Percentiles rank a stretch among this genome's conserved stretches.
Evolutionary conservation across 2,329 filamentous ascomycete genomes (phyloP).

Genomic region (Trichoderma sp.): DNA sequence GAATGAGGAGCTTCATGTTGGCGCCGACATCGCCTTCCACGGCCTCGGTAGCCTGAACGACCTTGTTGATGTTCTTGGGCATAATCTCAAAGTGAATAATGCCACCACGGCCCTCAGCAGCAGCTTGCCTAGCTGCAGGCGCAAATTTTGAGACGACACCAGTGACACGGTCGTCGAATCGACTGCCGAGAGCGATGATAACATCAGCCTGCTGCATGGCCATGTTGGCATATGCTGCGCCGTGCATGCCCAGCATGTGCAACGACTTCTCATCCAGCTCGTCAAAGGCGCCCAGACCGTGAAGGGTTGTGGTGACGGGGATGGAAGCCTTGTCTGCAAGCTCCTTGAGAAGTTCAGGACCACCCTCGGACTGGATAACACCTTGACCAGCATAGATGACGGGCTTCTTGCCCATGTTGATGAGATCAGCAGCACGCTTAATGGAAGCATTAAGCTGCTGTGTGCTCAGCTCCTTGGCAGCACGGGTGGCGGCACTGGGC

Average conservation of each 20-base stretch:
- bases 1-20: constrained; percentile 74
- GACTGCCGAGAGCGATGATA: constrained; percentile 88
- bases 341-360: constrained; percentile 74
- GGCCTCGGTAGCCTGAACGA: constrained; percentile 92
- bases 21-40: constrained; percentile 87
- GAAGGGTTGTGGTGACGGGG: constrained; percentile 92
- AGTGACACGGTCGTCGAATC: constrained; percentile 96
- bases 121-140: constrained; percentile 80
- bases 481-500: constrained; percentile 81
- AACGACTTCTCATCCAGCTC: constrained; percentile 91
- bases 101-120: constrained; percentile 80
- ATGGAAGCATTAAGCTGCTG: constrained; percentile 74
- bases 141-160: constrained; percentile 80
- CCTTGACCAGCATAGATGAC: constrained; percentile 94
- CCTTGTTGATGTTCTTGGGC: constrained; percentile 99
- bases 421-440: constrained; percentile 71
- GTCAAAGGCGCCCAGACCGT: constrained; percentile 88
- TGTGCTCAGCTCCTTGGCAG: constrained; percentile 69
- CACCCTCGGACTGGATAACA: constrained; percentile 75
- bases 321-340: constrained; percentile 88
- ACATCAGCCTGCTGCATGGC: constrained; percentile 95
- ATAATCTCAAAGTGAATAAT: constrained; percentile 98
- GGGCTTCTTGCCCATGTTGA: constrained; percentile 90
- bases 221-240: constrained; percentile 95
- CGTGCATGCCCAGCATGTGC: constrained; percentile 99